A percentile compares a stretch with the other conserved stretches of the same genome.
Evolutionary conservation across 306 rosid species (phyloP).

Genomic region (Canavalia ensiformis): DNA sequence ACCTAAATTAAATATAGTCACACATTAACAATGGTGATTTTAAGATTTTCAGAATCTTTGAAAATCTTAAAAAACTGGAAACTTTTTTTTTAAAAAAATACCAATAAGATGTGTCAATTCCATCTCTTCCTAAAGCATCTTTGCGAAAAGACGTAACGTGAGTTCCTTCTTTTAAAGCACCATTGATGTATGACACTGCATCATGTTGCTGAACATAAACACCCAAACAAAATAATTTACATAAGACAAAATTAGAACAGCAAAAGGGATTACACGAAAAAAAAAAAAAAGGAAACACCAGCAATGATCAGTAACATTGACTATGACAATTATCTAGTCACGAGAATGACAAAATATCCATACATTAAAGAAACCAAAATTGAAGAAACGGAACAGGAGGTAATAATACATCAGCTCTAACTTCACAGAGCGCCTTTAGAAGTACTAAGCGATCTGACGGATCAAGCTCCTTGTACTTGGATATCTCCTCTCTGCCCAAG

Average conservation of each 20-base stretch:
- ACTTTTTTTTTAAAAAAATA: constrained; percentile 37
- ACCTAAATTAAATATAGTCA: constrained; percentile 65
- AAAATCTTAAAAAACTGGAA: neutral
- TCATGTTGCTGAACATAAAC: constrained; percentile 79
- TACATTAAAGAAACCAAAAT: constrained; percentile 13
- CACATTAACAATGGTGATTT: constrained; percentile 32
- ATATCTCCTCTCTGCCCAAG: constrained; percentile 81
- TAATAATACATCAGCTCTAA: constrained; percentile 77
- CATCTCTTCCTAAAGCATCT: constrained; percentile 72
- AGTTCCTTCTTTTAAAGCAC: constrained; percentile 79
- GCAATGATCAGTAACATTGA: neutral
- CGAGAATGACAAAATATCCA: constrained; percentile 10
- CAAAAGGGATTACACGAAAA: neutral
- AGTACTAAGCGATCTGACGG: constrained; percentile 72
- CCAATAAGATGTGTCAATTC: constrained; percentile 76
- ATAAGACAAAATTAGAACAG: constrained; percentile 14
- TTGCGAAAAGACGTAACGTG: constrained; percentile 72
- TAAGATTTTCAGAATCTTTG: constrained; percentile 6
- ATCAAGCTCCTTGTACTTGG: constrained; percentile 74
- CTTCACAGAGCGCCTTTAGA: constrained; percentile 90
- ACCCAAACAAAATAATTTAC: constrained; percentile 22
- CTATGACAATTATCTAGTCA: constrained; percentile 32
- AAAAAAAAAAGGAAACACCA: neutral
- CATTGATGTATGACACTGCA: constrained; percentile 69
- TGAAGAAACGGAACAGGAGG: constrained; percentile 36